Conservation (phyloP, 2,329 filamentous ascomycete species). For the Hypoxylon sp. region DNA sequence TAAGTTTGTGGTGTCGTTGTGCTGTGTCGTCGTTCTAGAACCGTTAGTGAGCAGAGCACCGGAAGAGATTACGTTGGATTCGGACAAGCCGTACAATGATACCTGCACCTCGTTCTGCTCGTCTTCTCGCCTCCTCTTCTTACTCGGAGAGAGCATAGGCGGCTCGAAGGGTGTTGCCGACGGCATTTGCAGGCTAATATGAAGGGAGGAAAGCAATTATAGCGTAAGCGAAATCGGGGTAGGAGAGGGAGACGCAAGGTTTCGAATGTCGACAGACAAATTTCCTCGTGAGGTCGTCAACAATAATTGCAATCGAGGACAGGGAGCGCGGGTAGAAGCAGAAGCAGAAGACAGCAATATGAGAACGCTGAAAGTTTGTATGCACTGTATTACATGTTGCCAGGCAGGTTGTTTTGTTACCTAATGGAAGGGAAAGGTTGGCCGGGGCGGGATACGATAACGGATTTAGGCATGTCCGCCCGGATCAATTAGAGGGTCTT, state of each 20-base stretch:
- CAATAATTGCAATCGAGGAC: slow-evolving; percentile 1
- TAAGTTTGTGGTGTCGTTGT: slow-evolving; percentile 34
- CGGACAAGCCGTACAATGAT: slow-evolving; percentile 40
- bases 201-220: not conserved
- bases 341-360: too few relatives aligned
- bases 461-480: too few relatives aligned
- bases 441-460: too few relatives aligned
- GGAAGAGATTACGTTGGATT: slow-evolving; percentile 24
- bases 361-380: too few relatives aligned
- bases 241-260: too few relatives aligned
- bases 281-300: not conserved
- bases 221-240: too few relatives aligned
- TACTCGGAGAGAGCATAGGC: slow-evolving; percentile 43
- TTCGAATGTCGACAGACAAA: slow-evolving; percentile 1
- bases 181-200: slow-evolving; percentile 45
- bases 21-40: slow-evolving; percentile 30
- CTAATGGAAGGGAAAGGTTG: too few relatives aligned
- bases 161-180: slow-evolving; percentile 47
- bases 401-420: too few relatives aligned
- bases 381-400: too few relatives aligned
- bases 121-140: slow-evolving; percentile 51
- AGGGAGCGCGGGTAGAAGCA: slow-evolving; percentile 6
- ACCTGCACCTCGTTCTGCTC: slow-evolving; percentile 42
- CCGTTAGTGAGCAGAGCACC: slow-evolving; percentile 36
- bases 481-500: too few relatives aligned